Base-by-base conservation (phyloP, 352 stramenopile genomes). In the Phytopythium kandeliae region DNA sequence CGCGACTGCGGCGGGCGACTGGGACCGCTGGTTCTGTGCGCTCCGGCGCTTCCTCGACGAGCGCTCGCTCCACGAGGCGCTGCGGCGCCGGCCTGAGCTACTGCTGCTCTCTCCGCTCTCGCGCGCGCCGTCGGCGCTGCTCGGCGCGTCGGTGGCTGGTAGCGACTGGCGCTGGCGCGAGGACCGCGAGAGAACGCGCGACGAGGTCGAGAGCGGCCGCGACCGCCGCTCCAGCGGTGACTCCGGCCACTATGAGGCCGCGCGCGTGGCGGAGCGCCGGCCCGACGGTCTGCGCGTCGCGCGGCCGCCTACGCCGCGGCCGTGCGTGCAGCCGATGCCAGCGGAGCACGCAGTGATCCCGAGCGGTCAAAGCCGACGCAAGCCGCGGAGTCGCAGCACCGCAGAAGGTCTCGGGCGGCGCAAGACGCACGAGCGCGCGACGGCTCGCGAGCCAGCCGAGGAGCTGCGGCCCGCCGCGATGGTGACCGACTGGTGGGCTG, bases 1-100 rank as follows among this genome's bases (percentile, higher is more conserved):
- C 38, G 63, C 63, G 17, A 51, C 53, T 1, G 54, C 74, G 4
- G 63, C 67, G 3, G 31, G 60, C 2, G 69, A 76, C 24, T 82
- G 74, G 71, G 52, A 57, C 22, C 34, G 38, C 13, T 85, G 74
- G 74, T 85, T 82, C 55, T 63, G 63, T 31, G 71, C 65, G 2
- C 60, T 85, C 22, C 51, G 67, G 2, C 60, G 57, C 41, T 80
- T 71, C 47, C 69, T 85, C 44, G 72, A 81, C 37, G 57, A 38
- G 1, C 51, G 55, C 17, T 78, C 71, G 10, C 62, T 82, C 22
- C 54, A 66, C 15, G 63, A 72, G 31, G 63, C 65, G 12, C 51
- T 73, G 4, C 50, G 61, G 1, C 63, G 70, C 8, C 72, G 76
- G 37, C 73, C 73, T 0, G 65, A 79, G 53, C 55, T 81, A 5